Evolutionary conservation across 2,329 filamentous ascomycete species (phyloP), one percentile per base, ranked within the genome.

Genomic region (Capronia americana): DNA sequence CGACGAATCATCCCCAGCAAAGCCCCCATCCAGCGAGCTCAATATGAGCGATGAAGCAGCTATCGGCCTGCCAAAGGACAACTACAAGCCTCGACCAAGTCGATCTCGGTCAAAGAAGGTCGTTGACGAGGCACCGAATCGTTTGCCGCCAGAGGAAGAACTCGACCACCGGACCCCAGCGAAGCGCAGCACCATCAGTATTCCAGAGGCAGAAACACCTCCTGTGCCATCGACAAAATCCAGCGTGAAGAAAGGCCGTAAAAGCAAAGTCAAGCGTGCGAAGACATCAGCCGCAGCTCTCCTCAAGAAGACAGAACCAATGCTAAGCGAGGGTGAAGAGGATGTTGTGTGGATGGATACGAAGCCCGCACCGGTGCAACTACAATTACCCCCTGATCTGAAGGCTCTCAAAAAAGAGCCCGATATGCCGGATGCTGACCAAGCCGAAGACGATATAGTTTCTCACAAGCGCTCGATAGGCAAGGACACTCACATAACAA

Each of bases 1-100:
- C 20, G 24, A 46, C 4, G 66, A 67, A 41, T 55, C 38, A 8
- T 61, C 64, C 5, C 65, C 54, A 1, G 56, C 60, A 14, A 71
- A 70, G 57, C 61, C 65, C 28, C 61, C 67, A 10, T 65, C 65
- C 17, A 72, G 67, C 53, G 72, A 70, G 28, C 55, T 70, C 30
- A 59, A 70, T 44, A 64, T 71, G n/a, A 64, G 69, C 57, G 70
- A 73, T 20, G 70, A 73, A 65, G 63, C 57, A 23, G 28, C 72
- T 32, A 73, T 73, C 55, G 72, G 72, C 10, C 38, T 73, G 17
- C 71, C 72, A 7, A 71, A 69, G 38, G 72, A 73, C 46, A 34
- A 59, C n/a, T 73, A 73, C 53, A 70, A 69, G 57, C 72, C 72
- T 17, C 65, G 71, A 28, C 72, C 70, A 24, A 73, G 71, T 51